Evolutionary conservation across 108 stramenopile species (phyloP), one percentile per base, ranked within the genome.

Genomic region (Cyclotella atomus): DNA sequence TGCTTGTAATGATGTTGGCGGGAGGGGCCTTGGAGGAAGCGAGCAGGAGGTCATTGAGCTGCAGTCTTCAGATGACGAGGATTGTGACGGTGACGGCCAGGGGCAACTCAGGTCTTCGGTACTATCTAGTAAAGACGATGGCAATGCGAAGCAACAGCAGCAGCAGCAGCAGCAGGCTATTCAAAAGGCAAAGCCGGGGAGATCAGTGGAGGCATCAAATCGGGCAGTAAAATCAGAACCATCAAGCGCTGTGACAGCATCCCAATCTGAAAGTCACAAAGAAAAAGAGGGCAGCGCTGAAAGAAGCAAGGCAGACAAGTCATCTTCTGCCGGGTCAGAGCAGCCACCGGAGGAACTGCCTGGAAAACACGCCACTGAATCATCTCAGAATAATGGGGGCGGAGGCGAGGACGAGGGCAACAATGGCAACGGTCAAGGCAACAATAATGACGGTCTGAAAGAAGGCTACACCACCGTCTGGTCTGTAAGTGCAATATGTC

Each of bases 401-500:
- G 12, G 9, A 41, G 12, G 12, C 38, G 9, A 41, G 38, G 38
- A 41, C 38, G 38, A 12, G 12, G 38, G 38, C 6, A 12, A 12
- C 38, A n/a, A 49, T 49, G 19, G 47, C 47, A n/a, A n/a, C n/a
- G n/a, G n/a, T n/a, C n/a, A n/a, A n/a, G n/a, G n/a, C n/a, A n/a
- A n/a, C n/a, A n/a, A n/a, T n/a, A n/a, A n/a, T n/a, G n/a, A n/a
- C n/a, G n/a, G n/a, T n/a, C n/a, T n/a, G n/a, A n/a, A n/a, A n/a
- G n/a, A n/a, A n/a, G 47, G n/a, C 47, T 59, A 59, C 29, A 32
- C 32, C 2, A 59, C 56, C 1, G 56, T 59, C 25, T 59, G 56
- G 56, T 33, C 10, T 33, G 56, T 59, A 32, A 59, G 56, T 59
- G 1, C 10, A 30, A 33, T 32, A 32, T 17, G n/a, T n/a, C n/a